Conservation (phyloP, 2,329 filamentous ascomycete species). For the Elsinoe ampelina region DNA sequence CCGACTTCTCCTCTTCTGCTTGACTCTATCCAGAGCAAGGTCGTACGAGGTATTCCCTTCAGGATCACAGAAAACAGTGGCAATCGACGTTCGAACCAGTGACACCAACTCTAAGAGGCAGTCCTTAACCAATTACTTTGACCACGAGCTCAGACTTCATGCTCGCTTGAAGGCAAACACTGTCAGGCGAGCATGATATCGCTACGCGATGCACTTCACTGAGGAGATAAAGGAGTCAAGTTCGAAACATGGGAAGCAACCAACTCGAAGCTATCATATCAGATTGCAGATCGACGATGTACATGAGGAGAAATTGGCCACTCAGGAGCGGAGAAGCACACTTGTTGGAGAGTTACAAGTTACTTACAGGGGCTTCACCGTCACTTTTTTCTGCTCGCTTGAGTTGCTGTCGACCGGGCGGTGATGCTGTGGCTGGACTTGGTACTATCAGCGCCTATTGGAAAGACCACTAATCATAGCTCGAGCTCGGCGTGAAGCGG, state of each 20-base stretch:
- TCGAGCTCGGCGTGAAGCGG: background rate
- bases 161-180: slow-evolving; percentile 2
- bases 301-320: background rate
- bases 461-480: background rate
- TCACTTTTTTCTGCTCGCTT: background rate
- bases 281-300: slow-evolving; percentile 1
- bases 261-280: background rate
- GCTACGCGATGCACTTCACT: background rate
- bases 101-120: slow-evolving; percentile 2
- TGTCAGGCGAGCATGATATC: slow-evolving; percentile 2
- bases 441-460: background rate
- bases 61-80: background rate
- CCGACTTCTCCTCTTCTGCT: background rate
- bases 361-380: background rate
- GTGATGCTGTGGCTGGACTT: slow-evolving; percentile 1
- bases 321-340: background rate
- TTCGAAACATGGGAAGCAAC: background rate
- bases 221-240: background rate
- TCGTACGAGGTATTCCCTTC: background rate
- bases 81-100: background rate
- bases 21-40: background rate
- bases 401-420: background rate
- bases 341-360: background rate
- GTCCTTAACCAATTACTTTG: slow-evolving; percentile 4
- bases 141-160: slow-evolving; percentile 2